A percentile compares a stretch with the other conserved stretches of the same genome.
phyloP scores from a whole-genome alignment of 257 asterid species.

The Ilex asprella region DNA sequence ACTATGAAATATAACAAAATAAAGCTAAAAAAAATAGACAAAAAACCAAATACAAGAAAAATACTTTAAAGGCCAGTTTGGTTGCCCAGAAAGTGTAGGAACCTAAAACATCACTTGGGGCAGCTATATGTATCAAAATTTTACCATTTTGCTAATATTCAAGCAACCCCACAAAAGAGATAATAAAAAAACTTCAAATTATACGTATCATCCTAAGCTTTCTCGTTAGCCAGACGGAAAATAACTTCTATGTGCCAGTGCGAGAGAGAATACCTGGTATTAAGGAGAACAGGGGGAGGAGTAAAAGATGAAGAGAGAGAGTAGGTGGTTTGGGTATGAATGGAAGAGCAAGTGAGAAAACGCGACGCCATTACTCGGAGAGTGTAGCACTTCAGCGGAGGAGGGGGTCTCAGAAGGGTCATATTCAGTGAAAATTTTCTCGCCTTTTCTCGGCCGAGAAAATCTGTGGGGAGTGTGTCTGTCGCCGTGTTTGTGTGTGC shows the following conservation, averaged over 20 bases:
- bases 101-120: too few relatives aligned
- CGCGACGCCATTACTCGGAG: not conserved
- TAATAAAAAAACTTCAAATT: not conserved
- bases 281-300: not conserved
- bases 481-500: too few relatives aligned
- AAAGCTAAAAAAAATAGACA: not conserved
- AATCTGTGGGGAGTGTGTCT: too few relatives aligned
- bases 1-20: not conserved
- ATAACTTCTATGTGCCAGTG: not conserved
- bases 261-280: not conserved
- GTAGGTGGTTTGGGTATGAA: not conserved
- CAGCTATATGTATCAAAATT: too few relatives aligned
- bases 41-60: too few relatives aligned
- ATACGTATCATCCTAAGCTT: not conserved
- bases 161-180: too few relatives aligned
- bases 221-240: not conserved
- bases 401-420: not conserved
- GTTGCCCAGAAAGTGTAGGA: too few relatives aligned
- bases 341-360: not conserved
- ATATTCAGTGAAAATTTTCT: too few relatives aligned
- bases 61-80: too few relatives aligned
- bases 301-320: not conserved
- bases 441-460: too few relatives aligned
- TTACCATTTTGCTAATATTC: too few relatives aligned
- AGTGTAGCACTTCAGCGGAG: not conserved